Conservation (phyloP, 2,329 filamentous ascomycete species). For the Geosmithia morbida region DNA sequence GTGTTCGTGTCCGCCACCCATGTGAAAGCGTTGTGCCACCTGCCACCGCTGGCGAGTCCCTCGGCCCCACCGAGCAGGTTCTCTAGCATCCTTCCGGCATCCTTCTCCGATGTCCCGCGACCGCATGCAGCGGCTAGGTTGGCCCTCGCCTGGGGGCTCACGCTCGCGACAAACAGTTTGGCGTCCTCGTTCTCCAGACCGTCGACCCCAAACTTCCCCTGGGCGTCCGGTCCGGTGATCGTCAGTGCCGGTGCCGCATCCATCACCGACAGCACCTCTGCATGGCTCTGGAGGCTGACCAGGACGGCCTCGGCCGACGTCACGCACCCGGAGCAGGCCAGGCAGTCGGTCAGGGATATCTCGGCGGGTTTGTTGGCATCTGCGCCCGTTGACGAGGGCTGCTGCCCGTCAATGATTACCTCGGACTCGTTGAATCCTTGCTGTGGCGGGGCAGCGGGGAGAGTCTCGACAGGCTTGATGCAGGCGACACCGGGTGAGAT, state of each 20-base stretch:
- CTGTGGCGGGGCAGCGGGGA: constrained; percentile 37
- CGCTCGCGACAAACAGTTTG: constrained; percentile 78
- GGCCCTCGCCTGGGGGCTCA: constrained; percentile 82
- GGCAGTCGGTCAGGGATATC: constrained; percentile 92
- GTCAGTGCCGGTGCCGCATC: constrained; percentile 46
- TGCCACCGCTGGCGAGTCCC: constrained; percentile 57
- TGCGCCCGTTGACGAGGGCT: constrained; percentile 27
- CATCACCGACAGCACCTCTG: constrained; percentile 73
- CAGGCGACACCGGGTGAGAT: constrained; percentile 95
- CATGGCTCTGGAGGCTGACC: constrained; percentile 85
- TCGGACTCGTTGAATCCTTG: constrained; percentile 46
- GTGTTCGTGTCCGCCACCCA: constrained; percentile 88
- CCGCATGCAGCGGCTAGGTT: constrained; percentile 77
- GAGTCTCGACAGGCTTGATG: constrained; percentile 91
- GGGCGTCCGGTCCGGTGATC: constrained; percentile 16
- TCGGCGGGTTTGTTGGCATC: constrained; percentile 56
- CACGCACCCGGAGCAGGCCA: constrained; percentile 94
- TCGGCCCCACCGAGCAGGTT: constrained; percentile 56
- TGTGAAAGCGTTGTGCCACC: constrained; percentile 61
- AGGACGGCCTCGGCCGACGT: constrained; percentile 96
- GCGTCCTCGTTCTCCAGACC: constrained; percentile 44
- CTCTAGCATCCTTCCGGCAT: constrained; percentile 71
- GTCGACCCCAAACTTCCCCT: constrained; percentile 23
- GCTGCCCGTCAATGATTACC: constrained; percentile 84
- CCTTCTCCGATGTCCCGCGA: constrained; percentile 51